A percentile compares a stretch with the other conserved stretches of the same genome.
phyloP scores from a whole-genome alignment of 495 filamentous ascomycete species.

The Aspergillus coremiiformis region DNA sequence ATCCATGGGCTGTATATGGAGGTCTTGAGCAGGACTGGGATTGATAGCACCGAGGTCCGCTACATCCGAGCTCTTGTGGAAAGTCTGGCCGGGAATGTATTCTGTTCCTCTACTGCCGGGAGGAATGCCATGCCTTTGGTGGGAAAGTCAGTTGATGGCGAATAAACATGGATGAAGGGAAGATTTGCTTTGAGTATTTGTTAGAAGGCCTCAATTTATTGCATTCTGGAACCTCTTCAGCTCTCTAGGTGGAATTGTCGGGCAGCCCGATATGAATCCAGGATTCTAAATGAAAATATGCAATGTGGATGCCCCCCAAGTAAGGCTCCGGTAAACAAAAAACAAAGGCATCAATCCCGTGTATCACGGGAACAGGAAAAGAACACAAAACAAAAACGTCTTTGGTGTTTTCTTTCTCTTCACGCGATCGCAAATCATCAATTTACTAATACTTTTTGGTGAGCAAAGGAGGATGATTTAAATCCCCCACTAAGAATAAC shows the following conservation, averaged over 20 bases:
- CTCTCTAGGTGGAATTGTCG: slow-evolving; percentile 19
- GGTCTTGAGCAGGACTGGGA: not conserved
- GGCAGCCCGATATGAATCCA: slow-evolving; percentile 7
- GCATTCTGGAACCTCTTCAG: slow-evolving; percentile 41
- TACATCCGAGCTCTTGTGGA: not conserved
- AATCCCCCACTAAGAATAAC: not conserved
- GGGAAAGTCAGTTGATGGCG: not conserved
- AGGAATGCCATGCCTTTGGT: not conserved
- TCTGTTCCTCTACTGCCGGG: not conserved
- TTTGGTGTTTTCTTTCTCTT: too few species aligned
- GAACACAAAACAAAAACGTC: too few species aligned
- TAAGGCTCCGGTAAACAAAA: too few species aligned
- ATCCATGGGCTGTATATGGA: not conserved
- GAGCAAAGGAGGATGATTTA: too few species aligned
- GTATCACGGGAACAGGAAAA: too few species aligned
- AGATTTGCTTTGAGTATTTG: not conserved
- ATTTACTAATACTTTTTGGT: too few species aligned
- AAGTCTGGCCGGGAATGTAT: not conserved
- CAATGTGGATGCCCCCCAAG: too few species aligned
- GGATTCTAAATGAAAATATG: too few species aligned
- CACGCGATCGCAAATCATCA: too few species aligned
- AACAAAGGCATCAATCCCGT: too few species aligned
- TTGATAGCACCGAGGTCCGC: not conserved
- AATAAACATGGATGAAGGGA: not conserved
- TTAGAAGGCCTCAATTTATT: too few species aligned